These are phyloP conservation scores for Pleodorina starrii DNA, from an alignment of 139 green algal species.

Conservation along the genomic window DNA sequence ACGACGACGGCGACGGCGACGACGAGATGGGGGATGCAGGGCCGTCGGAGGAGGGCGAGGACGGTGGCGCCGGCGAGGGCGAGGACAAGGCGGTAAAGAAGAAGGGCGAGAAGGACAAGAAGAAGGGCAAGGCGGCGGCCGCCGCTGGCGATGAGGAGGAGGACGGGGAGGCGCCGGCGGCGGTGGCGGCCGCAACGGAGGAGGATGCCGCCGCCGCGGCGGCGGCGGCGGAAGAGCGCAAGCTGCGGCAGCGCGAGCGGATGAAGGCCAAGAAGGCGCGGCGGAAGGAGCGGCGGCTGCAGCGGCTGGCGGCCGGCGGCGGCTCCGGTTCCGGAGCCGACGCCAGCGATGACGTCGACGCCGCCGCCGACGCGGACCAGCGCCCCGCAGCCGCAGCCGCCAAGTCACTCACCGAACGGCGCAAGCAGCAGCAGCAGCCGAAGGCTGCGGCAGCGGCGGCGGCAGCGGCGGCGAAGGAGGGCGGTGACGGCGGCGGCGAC, in stretches of 20 bases:
- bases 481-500: background rate
- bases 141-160: background rate
- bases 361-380: background rate
- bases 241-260: conserved; percentile 8
- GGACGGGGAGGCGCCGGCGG: background rate
- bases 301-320: background rate
- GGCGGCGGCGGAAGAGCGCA: conserved; percentile 12
- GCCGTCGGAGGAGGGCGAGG: no score
- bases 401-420: background rate
- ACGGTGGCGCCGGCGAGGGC: background rate
- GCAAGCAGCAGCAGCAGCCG: background rate
- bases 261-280: conserved; percentile 37
- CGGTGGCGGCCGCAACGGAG: background rate
- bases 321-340: background rate
- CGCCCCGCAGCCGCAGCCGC: background rate
- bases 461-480: background rate
- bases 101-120: background rate
- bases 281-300: conserved; percentile 19
- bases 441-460: background rate
- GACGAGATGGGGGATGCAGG: background rate
- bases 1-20: background rate
- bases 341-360: background rate
- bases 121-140: background rate
- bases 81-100: background rate
- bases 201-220: background rate